Conservation (phyloP, 2,329 filamentous ascomycete species). For the Penicillium sp. region DNA sequence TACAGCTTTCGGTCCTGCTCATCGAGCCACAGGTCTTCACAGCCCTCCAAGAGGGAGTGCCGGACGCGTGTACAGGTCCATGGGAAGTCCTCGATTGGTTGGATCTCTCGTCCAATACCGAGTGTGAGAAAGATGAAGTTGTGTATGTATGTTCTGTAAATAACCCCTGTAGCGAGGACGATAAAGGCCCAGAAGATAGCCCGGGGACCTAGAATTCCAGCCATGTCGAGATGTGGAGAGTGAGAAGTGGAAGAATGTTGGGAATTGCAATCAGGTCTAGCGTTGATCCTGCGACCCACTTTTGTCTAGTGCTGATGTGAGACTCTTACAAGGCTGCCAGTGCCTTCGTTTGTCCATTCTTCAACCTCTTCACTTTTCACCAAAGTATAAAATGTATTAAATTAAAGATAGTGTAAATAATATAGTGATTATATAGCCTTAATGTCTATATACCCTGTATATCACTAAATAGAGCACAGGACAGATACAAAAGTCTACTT, state of each 20-base stretch:
- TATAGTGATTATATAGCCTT: too few species aligned
- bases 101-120: constrained; percentile 35
- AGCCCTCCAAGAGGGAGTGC: constrained; percentile 33
- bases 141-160: not conserved
- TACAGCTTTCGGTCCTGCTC: constrained; percentile 28
- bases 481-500: too few species aligned
- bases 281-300: not conserved
- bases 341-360: not conserved
- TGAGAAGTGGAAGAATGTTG: not conserved
- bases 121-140: constrained; percentile 22
- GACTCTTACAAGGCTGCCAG: not conserved
- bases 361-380: too few species aligned
- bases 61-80: constrained; percentile 30
- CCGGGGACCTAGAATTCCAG: constrained; percentile 23
- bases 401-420: too few species aligned
- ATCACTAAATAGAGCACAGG: too few species aligned
- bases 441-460: too few species aligned
- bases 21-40: constrained; percentile 37
- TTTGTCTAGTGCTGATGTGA: not conserved
- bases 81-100: constrained; percentile 36
- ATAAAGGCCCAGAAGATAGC: not conserved
- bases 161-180: not conserved
- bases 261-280: not conserved
- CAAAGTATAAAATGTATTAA: too few species aligned
- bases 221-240: constrained; percentile 3